Base-by-base conservation (phyloP, 306 rosid genomes). In the Hylodesmum podocarpum region DNA sequence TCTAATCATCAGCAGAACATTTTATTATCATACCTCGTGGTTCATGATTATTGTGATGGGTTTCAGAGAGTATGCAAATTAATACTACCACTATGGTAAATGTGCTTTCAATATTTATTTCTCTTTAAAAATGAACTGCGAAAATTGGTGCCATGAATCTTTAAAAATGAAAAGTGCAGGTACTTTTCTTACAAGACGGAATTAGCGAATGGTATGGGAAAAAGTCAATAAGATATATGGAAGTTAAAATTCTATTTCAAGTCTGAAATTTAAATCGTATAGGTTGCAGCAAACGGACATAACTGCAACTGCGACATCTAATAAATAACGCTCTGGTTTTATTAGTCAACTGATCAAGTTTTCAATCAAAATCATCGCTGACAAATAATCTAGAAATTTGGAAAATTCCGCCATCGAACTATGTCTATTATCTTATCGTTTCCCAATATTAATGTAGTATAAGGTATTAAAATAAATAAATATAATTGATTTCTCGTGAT, bases 251-350 rank as follows among this genome's bases (percentile, higher is more conserved):
- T 72, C 36, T 15, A 61, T 63, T 73, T 27, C 37, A 36, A 5
- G 10, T 6, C 8, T 15, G 54, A 40, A 55, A 37, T 64, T 55
- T 53, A 53, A 12, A 41, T 9, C 5, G n/a, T n/a, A 0, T 0
- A 11, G 44, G 21, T 61, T 62, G 71, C 62, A 75, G 49, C 27
- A 75, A 62, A 63, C 13, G 34, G 37, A 31, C 49, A 46, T 43
- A 46, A 61, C 78, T 8, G 79, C 79, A 44, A 59, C 47, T 31
- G 71, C 2, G 64, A 75, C 72, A 9, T 63, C 8, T 31, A 28
- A 62, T 8, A 8, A 69, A 54, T 29, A 31, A 4, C 65, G 4
- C 6, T 2, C 0, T 22, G 5, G 8, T 49, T 47, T 22, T 75
- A 33, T 33, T 75, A 8, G 10, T 62, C 19, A 75, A 33, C 49